Base-by-base conservation (phyloP, 208 protist genomes). In the Trypanosoma platydactyli region DNA sequence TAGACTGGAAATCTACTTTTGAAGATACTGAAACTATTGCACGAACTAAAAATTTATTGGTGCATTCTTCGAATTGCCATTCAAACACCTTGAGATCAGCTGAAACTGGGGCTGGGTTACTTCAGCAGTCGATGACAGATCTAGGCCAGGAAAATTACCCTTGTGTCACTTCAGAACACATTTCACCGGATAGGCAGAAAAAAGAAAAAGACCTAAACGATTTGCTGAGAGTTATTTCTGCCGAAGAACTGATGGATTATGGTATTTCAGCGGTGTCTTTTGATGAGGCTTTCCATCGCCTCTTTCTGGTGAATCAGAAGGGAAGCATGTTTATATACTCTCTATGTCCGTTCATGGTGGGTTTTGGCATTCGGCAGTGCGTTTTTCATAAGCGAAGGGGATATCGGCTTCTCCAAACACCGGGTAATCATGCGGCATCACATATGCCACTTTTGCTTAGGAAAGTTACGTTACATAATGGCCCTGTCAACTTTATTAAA, bases 301-400 rank as follows among this genome's bases (percentile, higher is more conserved):
- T 94, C n/a, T 91, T 88, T 64, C 53, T 88, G n/a, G 84, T 78
- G 1, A 76, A 88, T 63, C 52, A 56, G 25, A 57, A 73, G 5
- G 88, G 88, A 16, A 64, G 73, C 6, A 63, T 94, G 27, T 73
- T 79, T 64, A 57, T 83, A n/a, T 89, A 83, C 30, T 63, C 70
- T 27, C 44, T 86, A 61, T 94, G 88, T 63, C 18, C 38, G 1
- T 33, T 88, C 24, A 68, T 91, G 3, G 82, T 83, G 42, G 49
- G 29, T 24, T 89, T 76, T 63, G 42, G 71, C 41, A 30, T 91
- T 56, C 76, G 63, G 13, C 51, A 25, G 3, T 81, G 78, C 67
- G 48, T 62, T 13, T 78, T 86, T 58, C 50, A 78, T 40, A 52
- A 56, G 1, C 67, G 81, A 2, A 57, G 18, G 1, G 45, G 42